phyloP scores from a whole-genome alignment of 345 rosid species.

The Syzygium oleosum region DNA sequence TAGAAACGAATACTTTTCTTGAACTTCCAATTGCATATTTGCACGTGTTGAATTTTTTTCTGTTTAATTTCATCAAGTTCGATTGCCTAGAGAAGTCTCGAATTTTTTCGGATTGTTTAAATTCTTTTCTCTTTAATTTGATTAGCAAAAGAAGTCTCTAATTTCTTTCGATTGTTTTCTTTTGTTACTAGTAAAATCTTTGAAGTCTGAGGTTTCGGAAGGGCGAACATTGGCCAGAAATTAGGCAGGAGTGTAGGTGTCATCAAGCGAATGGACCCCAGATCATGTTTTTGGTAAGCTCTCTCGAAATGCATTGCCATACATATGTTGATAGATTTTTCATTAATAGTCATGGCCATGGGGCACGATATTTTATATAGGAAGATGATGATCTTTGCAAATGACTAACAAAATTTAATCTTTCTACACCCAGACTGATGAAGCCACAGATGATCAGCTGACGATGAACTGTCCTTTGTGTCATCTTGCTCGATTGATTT shows the following conservation, averaged over 20 bases:
- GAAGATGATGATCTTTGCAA: not conserved
- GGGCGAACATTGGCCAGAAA: not conserved
- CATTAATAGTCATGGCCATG: not conserved
- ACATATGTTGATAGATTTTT: not conserved
- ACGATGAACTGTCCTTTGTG: not conserved
- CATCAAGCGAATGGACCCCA: not conserved
- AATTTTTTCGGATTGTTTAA: not conserved
- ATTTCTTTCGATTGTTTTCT: not conserved
- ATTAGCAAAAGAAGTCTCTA: no score
- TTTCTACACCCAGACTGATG: fast-evolving
- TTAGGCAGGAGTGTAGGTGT: not conserved
- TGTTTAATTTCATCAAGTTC: not conserved
- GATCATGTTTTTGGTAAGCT: not conserved
- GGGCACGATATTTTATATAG: not conserved
- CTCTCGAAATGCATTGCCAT: not conserved
- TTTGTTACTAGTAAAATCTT: not conserved
- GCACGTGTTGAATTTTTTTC: no score
- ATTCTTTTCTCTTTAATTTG: not conserved
- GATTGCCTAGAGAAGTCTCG: not conserved
- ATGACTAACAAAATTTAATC: no score
- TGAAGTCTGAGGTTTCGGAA: not conserved
- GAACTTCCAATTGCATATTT: no score
- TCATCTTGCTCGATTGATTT: not conserved
- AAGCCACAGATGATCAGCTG: not conserved
- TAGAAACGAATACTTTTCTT: no score